phyloP scores from a whole-genome alignment of 176 grass and related monocot species.

The Zoysia japonica region DNA sequence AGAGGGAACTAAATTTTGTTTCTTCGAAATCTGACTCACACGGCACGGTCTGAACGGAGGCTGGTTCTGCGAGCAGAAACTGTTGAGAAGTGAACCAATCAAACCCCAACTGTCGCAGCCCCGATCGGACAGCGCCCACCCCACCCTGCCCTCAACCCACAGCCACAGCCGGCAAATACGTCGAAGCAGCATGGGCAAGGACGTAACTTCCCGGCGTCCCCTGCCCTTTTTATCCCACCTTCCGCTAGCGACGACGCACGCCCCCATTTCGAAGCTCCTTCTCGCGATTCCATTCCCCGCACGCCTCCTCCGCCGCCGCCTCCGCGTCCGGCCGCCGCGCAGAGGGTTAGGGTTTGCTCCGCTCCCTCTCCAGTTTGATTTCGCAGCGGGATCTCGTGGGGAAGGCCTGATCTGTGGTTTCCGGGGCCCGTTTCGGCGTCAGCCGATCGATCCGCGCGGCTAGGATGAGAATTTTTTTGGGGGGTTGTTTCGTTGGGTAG shows the following conservation, averaged over 20 bases:
- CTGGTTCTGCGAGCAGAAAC: too few relatives aligned
- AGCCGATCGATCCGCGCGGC: conserved; percentile 18
- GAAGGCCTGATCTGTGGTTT: conserved; percentile 15
- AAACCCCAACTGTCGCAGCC: not conserved
- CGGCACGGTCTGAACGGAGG: too few relatives aligned
- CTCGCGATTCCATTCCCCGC: conserved; percentile 51
- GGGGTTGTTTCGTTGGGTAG: not conserved
- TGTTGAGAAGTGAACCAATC: not conserved
- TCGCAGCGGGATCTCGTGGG: not conserved
- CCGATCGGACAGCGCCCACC: not conserved
- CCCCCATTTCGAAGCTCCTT: conserved; percentile 47
- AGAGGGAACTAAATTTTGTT: too few relatives aligned
- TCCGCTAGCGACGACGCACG: conserved; percentile 42
- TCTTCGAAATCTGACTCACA: too few relatives aligned
- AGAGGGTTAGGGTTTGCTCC: conserved; percentile 51
- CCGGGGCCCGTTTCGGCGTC: conserved; percentile 8
- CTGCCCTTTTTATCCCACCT: conserved; percentile 44
- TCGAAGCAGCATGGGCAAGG: not conserved
- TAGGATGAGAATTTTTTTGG: not conserved
- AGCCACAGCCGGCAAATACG: not conserved
- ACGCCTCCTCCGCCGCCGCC: conserved; percentile 21
- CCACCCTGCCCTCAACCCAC: not conserved
- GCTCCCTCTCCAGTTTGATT: not conserved
- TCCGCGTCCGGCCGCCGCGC: conserved; percentile 33
- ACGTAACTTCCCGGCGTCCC: conserved; percentile 27